These are phyloP conservation scores for Rhizophora mangle DNA, from an alignment of 345 rosid species.

Conservation along the genomic window DNA sequence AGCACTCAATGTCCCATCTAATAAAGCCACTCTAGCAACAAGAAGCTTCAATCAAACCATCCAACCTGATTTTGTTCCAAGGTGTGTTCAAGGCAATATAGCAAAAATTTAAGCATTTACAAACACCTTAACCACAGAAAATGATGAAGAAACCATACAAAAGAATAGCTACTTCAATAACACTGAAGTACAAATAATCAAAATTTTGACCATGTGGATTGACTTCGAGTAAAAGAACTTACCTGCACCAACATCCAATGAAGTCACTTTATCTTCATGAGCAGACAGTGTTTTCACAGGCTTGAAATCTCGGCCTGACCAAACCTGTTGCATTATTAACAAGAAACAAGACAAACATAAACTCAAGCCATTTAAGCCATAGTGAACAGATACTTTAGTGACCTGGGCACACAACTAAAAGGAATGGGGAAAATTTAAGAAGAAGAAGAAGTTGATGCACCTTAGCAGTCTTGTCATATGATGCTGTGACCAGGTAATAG, in stretches of 20 bases:
- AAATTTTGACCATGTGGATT: background rate
- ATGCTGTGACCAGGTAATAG: constrained; percentile 80
- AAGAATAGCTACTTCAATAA: background rate
- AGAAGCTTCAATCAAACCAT: background rate
- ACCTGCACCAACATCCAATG: constrained; percentile 62
- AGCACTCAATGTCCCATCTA: background rate
- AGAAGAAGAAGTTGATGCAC: constrained; percentile 30
- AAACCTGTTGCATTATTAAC: constrained; percentile 46
- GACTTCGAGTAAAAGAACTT: constrained; percentile 7
- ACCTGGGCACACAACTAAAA: background rate
- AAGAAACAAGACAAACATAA: constrained; percentile 9
- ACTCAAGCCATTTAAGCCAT: constrained; percentile 4
- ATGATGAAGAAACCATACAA: background rate
- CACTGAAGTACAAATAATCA: background rate
- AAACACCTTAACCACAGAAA: background rate
- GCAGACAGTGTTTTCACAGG: constrained; percentile 71
- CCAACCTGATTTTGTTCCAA: too few species aligned
- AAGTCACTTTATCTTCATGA: constrained; percentile 80
- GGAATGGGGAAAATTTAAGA: background rate
- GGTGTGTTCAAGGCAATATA: too few species aligned
- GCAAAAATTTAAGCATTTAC: too few species aligned
- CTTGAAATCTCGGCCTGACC: constrained; percentile 92
- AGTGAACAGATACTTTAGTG: background rate
- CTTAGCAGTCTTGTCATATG: constrained; percentile 92
- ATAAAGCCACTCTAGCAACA: background rate